phyloP scores from a whole-genome alignment of 2,329 filamentous ascomycete genomes.

The Phoma sp. region DNA sequence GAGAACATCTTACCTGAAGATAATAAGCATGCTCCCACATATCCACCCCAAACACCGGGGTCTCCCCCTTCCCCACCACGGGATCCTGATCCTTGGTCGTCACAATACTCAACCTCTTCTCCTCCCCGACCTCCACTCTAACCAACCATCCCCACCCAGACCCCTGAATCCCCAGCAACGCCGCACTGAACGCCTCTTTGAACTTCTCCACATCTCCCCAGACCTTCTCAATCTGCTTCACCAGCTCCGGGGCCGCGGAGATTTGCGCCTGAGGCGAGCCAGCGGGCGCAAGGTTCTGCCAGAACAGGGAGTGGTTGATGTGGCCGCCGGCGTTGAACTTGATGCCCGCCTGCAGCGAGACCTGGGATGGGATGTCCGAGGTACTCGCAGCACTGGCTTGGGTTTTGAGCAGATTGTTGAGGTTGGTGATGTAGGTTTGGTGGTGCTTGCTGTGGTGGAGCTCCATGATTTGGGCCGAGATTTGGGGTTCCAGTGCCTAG shows the following conservation, averaged over 20 bases:
- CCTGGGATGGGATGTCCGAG: conserved; percentile 67
- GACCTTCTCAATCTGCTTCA: conserved; percentile 64
- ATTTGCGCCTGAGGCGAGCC: conserved; percentile 63
- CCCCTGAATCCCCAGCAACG: conserved; percentile 75
- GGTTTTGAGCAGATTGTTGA: conserved; percentile 69
- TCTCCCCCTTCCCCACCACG: conserved; percentile 64
- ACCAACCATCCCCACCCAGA: conserved; percentile 91
- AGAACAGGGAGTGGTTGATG: conserved; percentile 93
- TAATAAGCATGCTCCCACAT: conserved; percentile 98
- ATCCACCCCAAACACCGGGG: conserved; percentile 79
- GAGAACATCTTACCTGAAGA: conserved; percentile 63
- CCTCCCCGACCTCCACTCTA: conserved; percentile 63
- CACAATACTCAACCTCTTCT: conserved; percentile 66
- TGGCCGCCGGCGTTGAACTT: conserved; percentile 92
- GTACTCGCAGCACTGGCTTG: conserved; percentile 63
- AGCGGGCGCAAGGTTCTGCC: conserved; percentile 77
- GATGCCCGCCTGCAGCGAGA: conserved; percentile 72
- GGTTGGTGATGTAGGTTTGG: conserved; percentile 76
- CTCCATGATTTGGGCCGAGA: conserved; percentile 80
- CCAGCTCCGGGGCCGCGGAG: conserved; percentile 62
- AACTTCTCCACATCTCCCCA: conserved; percentile 75
- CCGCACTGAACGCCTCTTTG: conserved; percentile 67
- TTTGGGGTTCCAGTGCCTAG: conserved; percentile 73
- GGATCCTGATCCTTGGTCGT: conserved; percentile 90
- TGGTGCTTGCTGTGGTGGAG: conserved; percentile 82